Evolutionary conservation across 2,329 filamentous ascomycete genomes (phyloP), one percentile per base, ranked within the genome.

Genomic region (Ophiostoma piceae): DNA sequence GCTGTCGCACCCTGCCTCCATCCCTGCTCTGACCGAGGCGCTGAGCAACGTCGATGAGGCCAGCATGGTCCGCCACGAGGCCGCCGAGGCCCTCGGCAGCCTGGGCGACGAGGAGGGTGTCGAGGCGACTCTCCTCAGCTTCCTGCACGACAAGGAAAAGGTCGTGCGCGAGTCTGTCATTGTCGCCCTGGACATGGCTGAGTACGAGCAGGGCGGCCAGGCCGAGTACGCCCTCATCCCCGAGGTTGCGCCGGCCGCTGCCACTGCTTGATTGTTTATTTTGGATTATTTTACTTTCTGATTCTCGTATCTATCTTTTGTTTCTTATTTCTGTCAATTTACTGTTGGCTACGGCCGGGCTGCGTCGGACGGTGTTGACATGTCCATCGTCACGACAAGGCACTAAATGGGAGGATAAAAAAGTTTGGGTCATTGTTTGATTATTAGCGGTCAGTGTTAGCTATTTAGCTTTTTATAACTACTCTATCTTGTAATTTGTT

Each of bases 31-130:
- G 71, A 90, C 90, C 19, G 87, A 87, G 68, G 88, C 91, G 1
- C 83, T 99, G 71, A 90, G 90, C 75, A 85, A 99, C 78, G 82
- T 86, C 67, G 84, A 91, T 69, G 95, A 99, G 81, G 90, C 88
- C 32, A 93, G 94, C 76, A 99, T 99, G 95, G 95, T 99, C 70
- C 89, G 95, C 70, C 95, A 99, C 77, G 95, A 99, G 81, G 96
- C 95, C 67, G 95, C 96, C 1, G 95, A 99, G 82, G 95, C 95
- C 32, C 87, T 99, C 35, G 95, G 95, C 35, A 96, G 94, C 76
- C 84, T 99, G 41, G 96, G 95, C 32, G 92, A 96, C 29, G 94
- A 97, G 79, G 90, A 93, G 66, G 94, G 94, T 26, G 95, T 99
- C 14, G 94, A 97, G 77, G 92, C 92, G 70, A 90, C 88, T 3